phyloP scores from a whole-genome alignment of 257 asterid genomes.

The Solanum corneliomulleri region DNA sequence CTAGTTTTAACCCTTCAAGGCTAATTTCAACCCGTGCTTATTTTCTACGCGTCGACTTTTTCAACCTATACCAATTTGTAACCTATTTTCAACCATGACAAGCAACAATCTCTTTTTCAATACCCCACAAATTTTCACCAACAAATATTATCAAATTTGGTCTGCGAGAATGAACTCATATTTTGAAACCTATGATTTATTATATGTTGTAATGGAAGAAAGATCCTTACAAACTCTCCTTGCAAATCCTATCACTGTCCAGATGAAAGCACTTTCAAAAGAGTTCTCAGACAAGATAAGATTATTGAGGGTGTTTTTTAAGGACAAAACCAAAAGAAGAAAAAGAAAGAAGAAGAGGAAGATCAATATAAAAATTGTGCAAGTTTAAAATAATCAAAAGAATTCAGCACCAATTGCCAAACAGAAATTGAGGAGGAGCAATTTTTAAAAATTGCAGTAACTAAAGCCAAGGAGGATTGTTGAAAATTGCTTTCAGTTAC shows the following conservation, averaged over 20 bases:
- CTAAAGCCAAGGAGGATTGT: background rate
- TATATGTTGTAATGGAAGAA: background rate
- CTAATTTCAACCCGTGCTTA: background rate
- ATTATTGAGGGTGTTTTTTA: background rate
- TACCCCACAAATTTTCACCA: background rate
- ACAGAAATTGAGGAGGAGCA: background rate
- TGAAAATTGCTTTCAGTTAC: background rate
- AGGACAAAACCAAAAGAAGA: background rate
- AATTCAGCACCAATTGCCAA: background rate
- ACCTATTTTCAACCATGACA: background rate
- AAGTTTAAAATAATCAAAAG: background rate
- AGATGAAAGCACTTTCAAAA: background rate
- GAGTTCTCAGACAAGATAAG: background rate
- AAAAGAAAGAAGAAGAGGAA: background rate
- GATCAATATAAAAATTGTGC: background rate
- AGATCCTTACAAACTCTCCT: background rate
- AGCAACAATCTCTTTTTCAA: background rate
- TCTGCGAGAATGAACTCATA: background rate
- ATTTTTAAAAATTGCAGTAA: background rate
- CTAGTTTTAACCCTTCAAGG: background rate
- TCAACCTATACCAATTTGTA: background rate
- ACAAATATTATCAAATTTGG: background rate
- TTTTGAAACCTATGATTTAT: background rate
- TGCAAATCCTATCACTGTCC: background rate
- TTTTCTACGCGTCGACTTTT: background rate